Percentiles rank a stretch among this genome's conserved stretches.
phyloP scores from a whole-genome alignment of 1,284 basidiomycete genomes.

The Papiliotrema flavescens region DNA sequence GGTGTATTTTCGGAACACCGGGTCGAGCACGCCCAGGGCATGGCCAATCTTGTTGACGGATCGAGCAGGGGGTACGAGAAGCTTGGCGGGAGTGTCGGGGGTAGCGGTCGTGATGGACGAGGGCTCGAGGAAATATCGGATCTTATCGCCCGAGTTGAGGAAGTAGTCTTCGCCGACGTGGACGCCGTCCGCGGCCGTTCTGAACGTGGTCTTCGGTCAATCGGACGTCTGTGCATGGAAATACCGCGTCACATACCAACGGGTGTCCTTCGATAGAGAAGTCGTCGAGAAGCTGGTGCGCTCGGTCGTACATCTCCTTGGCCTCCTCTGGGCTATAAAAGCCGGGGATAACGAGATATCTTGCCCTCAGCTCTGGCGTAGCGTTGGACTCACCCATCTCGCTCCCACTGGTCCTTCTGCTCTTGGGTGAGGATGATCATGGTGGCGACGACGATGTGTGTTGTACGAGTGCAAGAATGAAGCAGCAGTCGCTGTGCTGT shows the following conservation, averaged over 20 bases:
- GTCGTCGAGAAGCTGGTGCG: constrained; percentile 67
- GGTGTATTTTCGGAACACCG: constrained; percentile 71
- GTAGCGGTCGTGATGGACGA: constrained; percentile 31
- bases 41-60: constrained; percentile 54
- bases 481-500: not conserved
- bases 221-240: not conserved
- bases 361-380: constrained; percentile 7
- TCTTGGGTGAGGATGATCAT: constrained; percentile 27
- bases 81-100: constrained; percentile 47
- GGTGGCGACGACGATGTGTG: not conserved
- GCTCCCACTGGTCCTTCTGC: constrained; percentile 33
- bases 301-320: constrained; percentile 61
- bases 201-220: constrained; percentile 72
- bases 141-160: constrained; percentile 75
- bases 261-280: constrained; percentile 79
- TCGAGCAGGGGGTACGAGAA: constrained; percentile 71
- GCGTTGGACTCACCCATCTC: constrained; percentile 26
- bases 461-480: not conserved
- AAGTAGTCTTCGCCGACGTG: constrained; percentile 80
- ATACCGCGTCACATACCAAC: constrained; percentile 52
- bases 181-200: constrained; percentile 65
- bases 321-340: constrained; percentile 66
- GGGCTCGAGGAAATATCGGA: constrained; percentile 47
- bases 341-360: constrained; percentile 72
- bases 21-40: constrained; percentile 78